Evolutionary conservation across 2,329 filamentous ascomycete genomes (phyloP).

Genomic region (Whalleya microplaca): DNA sequence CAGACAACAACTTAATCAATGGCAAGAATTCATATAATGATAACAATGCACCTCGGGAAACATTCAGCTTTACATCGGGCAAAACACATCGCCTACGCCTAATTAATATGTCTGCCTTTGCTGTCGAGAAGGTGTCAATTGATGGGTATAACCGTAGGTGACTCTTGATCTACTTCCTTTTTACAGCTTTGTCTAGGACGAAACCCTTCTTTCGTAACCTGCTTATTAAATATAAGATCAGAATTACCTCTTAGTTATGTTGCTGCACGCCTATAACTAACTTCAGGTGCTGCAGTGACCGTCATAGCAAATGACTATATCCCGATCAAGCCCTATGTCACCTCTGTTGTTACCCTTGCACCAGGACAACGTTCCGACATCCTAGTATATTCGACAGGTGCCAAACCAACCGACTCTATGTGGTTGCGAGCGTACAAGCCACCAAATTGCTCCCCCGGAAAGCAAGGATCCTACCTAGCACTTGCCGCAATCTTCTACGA

Average conservation of each 20-base stretch:
- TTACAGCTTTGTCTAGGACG: not conserved
- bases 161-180: not conserved
- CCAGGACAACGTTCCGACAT: constrained; percentile 24
- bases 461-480: constrained; percentile 14
- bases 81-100: constrained; percentile 47
- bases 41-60: constrained; percentile 30
- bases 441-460: constrained; percentile 22
- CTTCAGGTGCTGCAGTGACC: constrained; percentile 33
- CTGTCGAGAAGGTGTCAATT: constrained; percentile 39
- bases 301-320: constrained; percentile 54
- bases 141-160: constrained; percentile 44
- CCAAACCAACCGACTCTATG: constrained; percentile 14
- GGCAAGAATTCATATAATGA: constrained; percentile 41
- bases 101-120: constrained; percentile 46
- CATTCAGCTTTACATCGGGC: constrained; percentile 36
- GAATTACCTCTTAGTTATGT: not conserved
- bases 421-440: constrained; percentile 28
- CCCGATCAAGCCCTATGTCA: constrained; percentile 51
- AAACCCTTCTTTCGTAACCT: too few relatives aligned
- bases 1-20: constrained; percentile 40
- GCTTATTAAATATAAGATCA: too few relatives aligned
- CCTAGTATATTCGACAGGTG: constrained; percentile 13
- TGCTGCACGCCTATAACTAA: not conserved
- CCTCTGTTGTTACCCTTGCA: constrained; percentile 29
- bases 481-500: constrained; percentile 27